Evolutionary conservation across 2,329 filamentous ascomycete genomes (phyloP), one percentile per base, ranked within the genome.

Genomic region (Nectriaceae sp.): DNA sequence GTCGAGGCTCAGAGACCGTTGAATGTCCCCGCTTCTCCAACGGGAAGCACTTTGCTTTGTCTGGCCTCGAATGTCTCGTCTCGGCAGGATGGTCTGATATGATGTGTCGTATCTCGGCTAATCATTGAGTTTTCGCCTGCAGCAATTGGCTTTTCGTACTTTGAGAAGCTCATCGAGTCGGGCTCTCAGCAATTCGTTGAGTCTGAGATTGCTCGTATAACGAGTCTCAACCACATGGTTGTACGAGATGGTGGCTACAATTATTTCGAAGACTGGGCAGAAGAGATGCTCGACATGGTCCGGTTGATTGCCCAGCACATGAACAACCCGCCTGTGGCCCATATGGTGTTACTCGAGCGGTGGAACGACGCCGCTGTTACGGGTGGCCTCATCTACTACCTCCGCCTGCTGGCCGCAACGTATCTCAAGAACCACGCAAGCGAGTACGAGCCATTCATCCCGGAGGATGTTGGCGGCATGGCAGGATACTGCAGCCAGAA

Each of bases 81-180:
- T 61, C 52, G 41, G 47, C 36, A 43, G 31, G 36, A 24, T 52
- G 42, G 21, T 44, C n/a, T 38, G 10, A 43, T 45, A 20, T 47
- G 31, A 52, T 42, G 21, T 38, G 21, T 52, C 40, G 40, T 4
- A 35, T 44, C n/a, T 24, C 22, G 24, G 16, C 44, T 49, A 47
- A 52, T 37, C 40, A 44, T 41, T 49, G 15, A 41, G 26, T 40
- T 46, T 22, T 21, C 20, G 16, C 42, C 44, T 44, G 16, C 68
- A 97, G 94, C 93, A 43, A 88, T 96, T 65, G 91, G 87, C 20
- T 99, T 96, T 70, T 86, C 85, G 56, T 97, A 97, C 70, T 96
- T 95, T 65, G 94, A 99, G 71, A 87, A 84, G 39, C 78, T 97
- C 46, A 77, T 93, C 60, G 82, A 83, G 55, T 74, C 80, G 40